These are phyloP conservation scores for Cylindrodendrum hubeiense DNA, from an alignment of 2,329 filamentous ascomycete genomes.

Conservation along the genomic window DNA sequence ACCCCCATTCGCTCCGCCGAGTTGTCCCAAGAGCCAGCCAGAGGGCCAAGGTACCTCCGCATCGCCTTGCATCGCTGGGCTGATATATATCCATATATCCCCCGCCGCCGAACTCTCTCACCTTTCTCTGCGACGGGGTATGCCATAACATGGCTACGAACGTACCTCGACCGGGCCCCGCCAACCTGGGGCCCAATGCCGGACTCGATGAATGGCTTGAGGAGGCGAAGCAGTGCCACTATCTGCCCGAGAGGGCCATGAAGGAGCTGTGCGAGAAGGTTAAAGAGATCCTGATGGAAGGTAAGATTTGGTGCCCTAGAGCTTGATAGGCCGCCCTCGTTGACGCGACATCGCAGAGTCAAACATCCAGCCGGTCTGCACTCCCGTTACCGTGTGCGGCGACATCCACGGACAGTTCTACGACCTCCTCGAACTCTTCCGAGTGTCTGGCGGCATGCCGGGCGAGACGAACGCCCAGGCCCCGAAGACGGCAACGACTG, in stretches of 20 bases:
- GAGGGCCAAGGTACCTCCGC: conserved; percentile 38
- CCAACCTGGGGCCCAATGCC: conserved; percentile 84
- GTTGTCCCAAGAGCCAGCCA: conserved; percentile 28
- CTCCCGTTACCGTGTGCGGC: conserved; percentile 96
- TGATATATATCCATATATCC: conserved; percentile 36
- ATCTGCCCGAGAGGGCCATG: conserved; percentile 96
- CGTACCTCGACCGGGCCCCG: conserved; percentile 91
- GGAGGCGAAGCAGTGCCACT: conserved; percentile 96
- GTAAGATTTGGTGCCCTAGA: conserved; percentile 57
- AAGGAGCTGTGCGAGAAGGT: conserved; percentile 99
- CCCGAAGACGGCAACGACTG: conserved; percentile 75
- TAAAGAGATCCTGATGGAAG: conserved; percentile 99
- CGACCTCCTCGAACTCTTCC: conserved; percentile 95
- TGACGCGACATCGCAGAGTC: conserved; percentile 73
- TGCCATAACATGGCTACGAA: conserved; percentile 54
- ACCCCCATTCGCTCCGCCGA: conserved; percentile 42
- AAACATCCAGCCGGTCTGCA: conserved; percentile 98
- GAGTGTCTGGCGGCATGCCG: conserved; percentile 96
- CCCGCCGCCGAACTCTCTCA: conserved; percentile 30
- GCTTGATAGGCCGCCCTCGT: conserved; percentile 16
- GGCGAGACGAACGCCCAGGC: conserved; percentile 80
- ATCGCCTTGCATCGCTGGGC: conserved; percentile 40
- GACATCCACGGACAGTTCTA: conserved; percentile 99
- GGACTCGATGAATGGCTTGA: conserved; percentile 97
- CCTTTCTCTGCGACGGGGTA: conserved; percentile 40